Percentiles rank a stretch among this genome's conserved stretches.
Conservation (phyloP, 2,329 filamentous ascomycete genomes). For the Ceratocystis diversiconidia region DNA sequence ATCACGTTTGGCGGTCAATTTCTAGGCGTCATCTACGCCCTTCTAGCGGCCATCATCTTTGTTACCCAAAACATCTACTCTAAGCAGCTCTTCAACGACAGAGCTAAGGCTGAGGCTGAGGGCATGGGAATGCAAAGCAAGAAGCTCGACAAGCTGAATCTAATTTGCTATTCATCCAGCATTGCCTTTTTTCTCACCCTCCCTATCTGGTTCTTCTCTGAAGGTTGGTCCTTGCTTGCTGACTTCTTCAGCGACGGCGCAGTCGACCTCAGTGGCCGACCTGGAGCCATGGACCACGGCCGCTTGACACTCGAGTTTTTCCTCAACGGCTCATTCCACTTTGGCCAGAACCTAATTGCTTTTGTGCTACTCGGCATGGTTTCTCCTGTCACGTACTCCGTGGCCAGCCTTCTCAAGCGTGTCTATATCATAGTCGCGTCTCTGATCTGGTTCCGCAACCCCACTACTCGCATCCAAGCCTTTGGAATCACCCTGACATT, state of each 20-base stretch:
- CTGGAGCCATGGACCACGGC: constrained; percentile 61
- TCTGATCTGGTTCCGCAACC: constrained; percentile 89
- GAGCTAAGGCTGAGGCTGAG: constrained; percentile 69
- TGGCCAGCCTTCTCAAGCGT: constrained; percentile 89
- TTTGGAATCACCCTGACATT: constrained; percentile 82
- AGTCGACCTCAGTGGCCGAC: constrained; percentile 44
- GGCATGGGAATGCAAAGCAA: constrained; percentile 43
- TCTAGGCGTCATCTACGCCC: constrained; percentile 76
- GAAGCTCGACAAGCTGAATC: constrained; percentile 91
- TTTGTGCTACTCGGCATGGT: constrained; percentile 87
- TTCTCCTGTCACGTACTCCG: constrained; percentile 91
- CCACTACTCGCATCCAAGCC: constrained; percentile 69
- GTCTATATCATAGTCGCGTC: constrained; percentile 94
- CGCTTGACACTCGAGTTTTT: constrained; percentile 70
- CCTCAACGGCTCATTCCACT: constrained; percentile 95
- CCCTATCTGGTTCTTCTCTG: constrained; percentile 86
- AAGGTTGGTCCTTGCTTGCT: constrained; percentile 62
- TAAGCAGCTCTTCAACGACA: constrained; percentile 94
- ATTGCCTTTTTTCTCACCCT: constrained; percentile 77
- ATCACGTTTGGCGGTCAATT: constrained; percentile 66
- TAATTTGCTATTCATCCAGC: constrained; percentile 92
- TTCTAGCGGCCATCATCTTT: constrained; percentile 83
- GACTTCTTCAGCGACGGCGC: constrained; percentile 74
- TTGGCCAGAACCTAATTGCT: constrained; percentile 87
- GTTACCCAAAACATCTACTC: constrained; percentile 98